Conservation (phyloP, 441 rosid species). For the Raphanus hybrid region DNA sequence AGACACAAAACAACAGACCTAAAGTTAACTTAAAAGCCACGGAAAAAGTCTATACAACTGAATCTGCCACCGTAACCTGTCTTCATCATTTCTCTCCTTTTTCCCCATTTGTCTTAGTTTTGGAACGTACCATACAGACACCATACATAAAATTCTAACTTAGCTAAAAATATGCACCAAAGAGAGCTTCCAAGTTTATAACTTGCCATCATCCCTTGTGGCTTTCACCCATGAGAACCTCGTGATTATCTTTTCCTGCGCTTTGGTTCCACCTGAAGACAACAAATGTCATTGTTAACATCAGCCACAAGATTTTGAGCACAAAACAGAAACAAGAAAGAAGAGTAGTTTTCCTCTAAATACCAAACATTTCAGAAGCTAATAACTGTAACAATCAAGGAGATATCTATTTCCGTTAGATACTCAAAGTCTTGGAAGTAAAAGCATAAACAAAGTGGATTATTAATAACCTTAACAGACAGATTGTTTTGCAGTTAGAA, state of each 20-base stretch:
- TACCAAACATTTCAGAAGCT: slow-evolving; percentile 14
- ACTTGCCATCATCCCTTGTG: slow-evolving; percentile 39
- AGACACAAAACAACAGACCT: slow-evolving; percentile 28
- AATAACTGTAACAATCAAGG: background rate
- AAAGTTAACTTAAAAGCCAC: background rate
- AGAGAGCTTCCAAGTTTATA: slow-evolving; percentile 44
- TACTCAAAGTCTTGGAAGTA: background rate
- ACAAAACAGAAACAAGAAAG: background rate
- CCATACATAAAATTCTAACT: background rate
- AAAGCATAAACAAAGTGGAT: background rate
- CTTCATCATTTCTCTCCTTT: slow-evolving; percentile 31
- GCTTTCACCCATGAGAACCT: slow-evolving; percentile 11
- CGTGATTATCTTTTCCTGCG: slow-evolving; percentile 65
- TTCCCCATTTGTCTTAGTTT: slow-evolving; percentile 21
- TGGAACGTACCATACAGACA: background rate
- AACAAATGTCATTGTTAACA: background rate
- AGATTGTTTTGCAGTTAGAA: background rate
- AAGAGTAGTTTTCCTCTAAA: background rate
- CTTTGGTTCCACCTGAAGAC: slow-evolving; percentile 68
- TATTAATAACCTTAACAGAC: slow-evolving; percentile 14
- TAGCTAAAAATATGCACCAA: slow-evolving; percentile 32
- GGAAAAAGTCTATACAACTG: slow-evolving; percentile 41
- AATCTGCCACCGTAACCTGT: slow-evolving; percentile 30
- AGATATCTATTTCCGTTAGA: background rate
- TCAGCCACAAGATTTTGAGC: background rate